A percentile compares a stretch with the other conserved stretches of the same genome.
phyloP scores from a whole-genome alignment of 2,329 filamentous ascomycete species.

The Claviceps cyperi region DNA sequence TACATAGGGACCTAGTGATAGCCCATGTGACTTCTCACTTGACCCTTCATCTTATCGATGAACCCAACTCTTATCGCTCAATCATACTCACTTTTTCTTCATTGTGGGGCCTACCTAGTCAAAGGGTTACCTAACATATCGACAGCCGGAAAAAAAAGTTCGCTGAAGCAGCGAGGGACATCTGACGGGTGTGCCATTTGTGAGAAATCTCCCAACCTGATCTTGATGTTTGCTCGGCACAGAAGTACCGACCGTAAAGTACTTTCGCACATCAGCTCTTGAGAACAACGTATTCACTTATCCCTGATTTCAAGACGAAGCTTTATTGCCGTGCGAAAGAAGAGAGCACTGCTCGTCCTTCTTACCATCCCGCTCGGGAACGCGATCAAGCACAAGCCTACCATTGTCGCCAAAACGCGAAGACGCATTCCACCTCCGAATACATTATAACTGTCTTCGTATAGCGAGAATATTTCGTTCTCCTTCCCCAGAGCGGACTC shows the following conservation, averaged over 20 bases:
- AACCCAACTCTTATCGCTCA: slow-evolving; percentile 1
- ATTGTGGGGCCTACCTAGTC: slow-evolving; percentile 6
- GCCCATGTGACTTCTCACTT: background rate
- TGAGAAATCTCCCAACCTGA: slow-evolving; percentile 20
- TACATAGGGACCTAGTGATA: too few species aligned
- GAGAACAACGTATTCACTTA: background rate
- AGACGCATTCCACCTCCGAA: background rate
- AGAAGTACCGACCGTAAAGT: background rate
- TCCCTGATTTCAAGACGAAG: background rate
- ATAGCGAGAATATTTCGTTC: background rate
- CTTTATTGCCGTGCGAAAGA: background rate
- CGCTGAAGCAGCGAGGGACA: slow-evolving; percentile 8
- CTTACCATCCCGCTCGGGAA: background rate
- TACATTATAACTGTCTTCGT: background rate
- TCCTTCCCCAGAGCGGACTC: background rate
- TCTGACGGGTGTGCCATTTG: slow-evolving; percentile 10
- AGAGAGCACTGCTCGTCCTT: background rate
- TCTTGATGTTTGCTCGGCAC: slow-evolving; percentile 4
- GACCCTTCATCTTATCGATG: background rate
- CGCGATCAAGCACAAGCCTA: slow-evolving; percentile 1
- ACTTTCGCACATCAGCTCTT: background rate
- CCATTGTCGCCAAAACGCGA: background rate
- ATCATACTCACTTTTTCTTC: background rate
- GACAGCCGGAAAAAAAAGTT: slow-evolving; percentile 19
- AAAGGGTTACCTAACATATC: slow-evolving; percentile 10